Evolutionary conservation across 345 rosid species (phyloP), one percentile per base, ranked within the genome.

Genomic region (Triadica sebifera): DNA sequence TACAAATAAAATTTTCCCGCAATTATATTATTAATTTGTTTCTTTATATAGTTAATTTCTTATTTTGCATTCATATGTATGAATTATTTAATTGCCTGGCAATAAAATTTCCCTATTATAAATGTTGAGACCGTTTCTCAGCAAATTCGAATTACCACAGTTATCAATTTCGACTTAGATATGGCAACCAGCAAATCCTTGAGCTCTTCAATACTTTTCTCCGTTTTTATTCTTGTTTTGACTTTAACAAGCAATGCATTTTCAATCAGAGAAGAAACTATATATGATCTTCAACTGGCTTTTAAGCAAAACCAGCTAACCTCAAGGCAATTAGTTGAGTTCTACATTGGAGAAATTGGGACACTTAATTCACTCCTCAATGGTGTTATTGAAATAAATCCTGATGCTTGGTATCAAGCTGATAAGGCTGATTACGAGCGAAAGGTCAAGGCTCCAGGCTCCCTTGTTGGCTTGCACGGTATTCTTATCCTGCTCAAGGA

Each of bases 401-500:
- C 63, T 16, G 65, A 76, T n/a, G 61, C 67, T 15, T n/a, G 63
- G 46, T 20, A 6, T 10, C 65, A 13, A 69, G 78, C 80, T 12
- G 56, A 66, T 41, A 50, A 51, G 55, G 78, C 76, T 67, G 77
- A 75, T 49, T n/a, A 62, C 4, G 71, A 76, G 53, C 75, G 89
- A 25, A 69, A 22, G 34, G 34, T 58, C 46, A 70, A 69, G 53
- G 55, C 68, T 5, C 67, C 72, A 0, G 57, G 81, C 8, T 29
- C 34, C 34, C 67, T 64, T 17, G 25, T 62, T 12, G 69, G 73
- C 11, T 68, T 89, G 53, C 90, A 87, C 25, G 90, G 93, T 4
- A 80, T 87, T 62, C 93, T 89, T 1, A 56, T 87, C 43, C 81
- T 89, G 67, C 78, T 89, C 45, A 89, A 89, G 84, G 90, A 89